phyloP scores from a whole-genome alignment of 345 rosid species.

The Citrus maxima region DNA sequence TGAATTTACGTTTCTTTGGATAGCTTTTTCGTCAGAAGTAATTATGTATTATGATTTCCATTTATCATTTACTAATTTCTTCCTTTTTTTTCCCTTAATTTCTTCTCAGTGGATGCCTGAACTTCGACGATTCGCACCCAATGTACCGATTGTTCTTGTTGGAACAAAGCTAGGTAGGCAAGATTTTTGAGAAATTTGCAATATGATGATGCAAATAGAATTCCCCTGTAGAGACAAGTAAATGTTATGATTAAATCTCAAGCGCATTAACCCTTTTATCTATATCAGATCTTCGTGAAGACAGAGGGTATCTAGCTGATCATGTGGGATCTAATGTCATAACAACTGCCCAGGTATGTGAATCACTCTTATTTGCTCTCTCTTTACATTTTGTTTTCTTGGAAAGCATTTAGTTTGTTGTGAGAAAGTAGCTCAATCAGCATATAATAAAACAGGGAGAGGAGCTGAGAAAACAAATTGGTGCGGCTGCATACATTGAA shows the following conservation, averaged over 20 bases:
- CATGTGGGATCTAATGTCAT: conserved; percentile 63
- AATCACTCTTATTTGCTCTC: not conserved
- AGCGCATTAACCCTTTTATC: not conserved
- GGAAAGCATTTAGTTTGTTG: not conserved
- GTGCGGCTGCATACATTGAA: conserved; percentile 94
- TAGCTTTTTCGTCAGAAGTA: not conserved
- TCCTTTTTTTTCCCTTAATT: not conserved
- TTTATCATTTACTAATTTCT: conserved; percentile 2
- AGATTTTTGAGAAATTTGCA: not conserved
- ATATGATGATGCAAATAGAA: not conserved
- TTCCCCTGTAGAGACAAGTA: not conserved
- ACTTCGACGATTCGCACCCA: conserved; percentile 90
- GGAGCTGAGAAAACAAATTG: conserved; percentile 89
- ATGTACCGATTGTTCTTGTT: conserved; percentile 92
- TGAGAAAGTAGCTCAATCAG: not conserved
- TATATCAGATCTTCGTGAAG: conserved; percentile 78
- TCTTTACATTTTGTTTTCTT: not conserved
- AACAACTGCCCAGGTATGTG: conserved; percentile 67
- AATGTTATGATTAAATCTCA: not conserved
- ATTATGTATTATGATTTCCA: not conserved
- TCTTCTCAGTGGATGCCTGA: conserved; percentile 94
- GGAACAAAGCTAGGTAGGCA: conserved; percentile 89
- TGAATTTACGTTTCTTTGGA: not conserved
- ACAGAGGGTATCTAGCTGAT: conserved; percentile 64
- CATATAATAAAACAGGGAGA: conserved; percentile 57